Conservation (phyloP, 805 yeast species). For the Kodamaea fukazawae region DNA sequence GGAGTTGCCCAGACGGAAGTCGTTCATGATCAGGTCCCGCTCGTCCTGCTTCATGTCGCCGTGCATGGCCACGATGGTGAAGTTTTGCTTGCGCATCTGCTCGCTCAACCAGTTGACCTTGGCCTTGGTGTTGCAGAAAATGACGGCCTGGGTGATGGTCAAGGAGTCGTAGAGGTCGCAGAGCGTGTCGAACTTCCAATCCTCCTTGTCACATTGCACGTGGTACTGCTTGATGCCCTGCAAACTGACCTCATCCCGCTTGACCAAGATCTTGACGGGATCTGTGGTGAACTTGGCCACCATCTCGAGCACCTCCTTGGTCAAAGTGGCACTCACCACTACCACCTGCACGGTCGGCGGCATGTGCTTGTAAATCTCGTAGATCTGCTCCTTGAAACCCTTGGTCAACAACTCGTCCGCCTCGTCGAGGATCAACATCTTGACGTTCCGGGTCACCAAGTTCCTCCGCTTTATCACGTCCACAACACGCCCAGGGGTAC, state of each 20-base stretch:
- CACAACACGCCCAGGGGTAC: constrained; percentile 97
- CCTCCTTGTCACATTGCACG: constrained; percentile 88
- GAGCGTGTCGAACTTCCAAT: constrained; percentile 90
- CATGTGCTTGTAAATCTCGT: constrained; percentile 80
- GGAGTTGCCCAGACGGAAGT: constrained; percentile 90
- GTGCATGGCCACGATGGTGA: constrained; percentile 94
- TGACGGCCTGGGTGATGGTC: constrained; percentile 95
- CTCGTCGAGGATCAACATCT: constrained; percentile 94
- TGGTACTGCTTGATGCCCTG: constrained; percentile 94
- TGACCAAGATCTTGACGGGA: constrained; percentile 91
- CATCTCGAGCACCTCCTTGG: constrained; percentile 86
- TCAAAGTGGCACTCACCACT: constrained; percentile 91
- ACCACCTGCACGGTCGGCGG: constrained; percentile 91
- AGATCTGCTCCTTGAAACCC: constrained; percentile 94
- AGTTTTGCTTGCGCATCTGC: constrained; percentile 73
- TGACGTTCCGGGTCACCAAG: constrained; percentile 77
- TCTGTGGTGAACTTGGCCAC: constrained; percentile 89
- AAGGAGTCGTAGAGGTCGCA: constrained; percentile 94
- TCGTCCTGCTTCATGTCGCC: constrained; percentile 96
- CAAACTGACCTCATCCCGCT: constrained; percentile 88
- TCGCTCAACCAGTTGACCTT: constrained; percentile 90
- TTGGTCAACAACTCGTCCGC: constrained; percentile 93
- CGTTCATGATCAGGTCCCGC: constrained; percentile 92
- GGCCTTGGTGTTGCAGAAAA: constrained; percentile 91
- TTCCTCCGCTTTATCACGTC: constrained; percentile 92